These are phyloP conservation scores for Talaromyces sp. DNA, from an alignment of 2,329 filamentous ascomycete genomes.

Conservation along the genomic window DNA sequence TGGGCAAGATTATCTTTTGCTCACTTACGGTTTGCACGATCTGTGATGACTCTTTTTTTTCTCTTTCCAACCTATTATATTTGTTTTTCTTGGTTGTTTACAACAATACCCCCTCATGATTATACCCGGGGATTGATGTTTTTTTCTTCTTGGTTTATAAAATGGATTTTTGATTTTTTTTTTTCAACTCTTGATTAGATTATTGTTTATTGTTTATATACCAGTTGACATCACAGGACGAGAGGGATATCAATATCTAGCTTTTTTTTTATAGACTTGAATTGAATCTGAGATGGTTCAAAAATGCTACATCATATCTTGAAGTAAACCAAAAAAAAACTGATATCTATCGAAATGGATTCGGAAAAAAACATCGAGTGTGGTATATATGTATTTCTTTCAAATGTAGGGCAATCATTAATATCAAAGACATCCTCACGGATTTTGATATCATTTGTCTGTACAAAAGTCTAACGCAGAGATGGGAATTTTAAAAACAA, in stretches of 20 bases:
- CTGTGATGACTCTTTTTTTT: background rate
- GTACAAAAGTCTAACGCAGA: background rate
- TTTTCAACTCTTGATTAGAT: background rate
- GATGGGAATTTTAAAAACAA: background rate
- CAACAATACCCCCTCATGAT: background rate
- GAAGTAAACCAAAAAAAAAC: too few relatives aligned
- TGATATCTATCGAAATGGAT: too few relatives aligned
- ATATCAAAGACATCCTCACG: background rate
- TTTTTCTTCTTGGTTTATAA: slow-evolving; percentile 1
- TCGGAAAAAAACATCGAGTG: background rate
- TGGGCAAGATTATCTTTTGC: background rate
- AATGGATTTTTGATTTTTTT: slow-evolving; percentile 1
- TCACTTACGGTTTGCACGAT: background rate
- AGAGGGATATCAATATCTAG: background rate
- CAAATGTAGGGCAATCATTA: background rate
- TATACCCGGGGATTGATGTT: background rate
- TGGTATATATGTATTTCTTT: background rate
- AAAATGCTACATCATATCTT: too few relatives aligned
- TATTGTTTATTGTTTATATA: background rate
- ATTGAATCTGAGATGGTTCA: too few relatives aligned
- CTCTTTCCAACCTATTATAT: background rate
- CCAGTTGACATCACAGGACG: background rate
- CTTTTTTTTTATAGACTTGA: background rate
- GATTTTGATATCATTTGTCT: background rate
- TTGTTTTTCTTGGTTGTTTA: background rate